These are phyloP conservation scores for Ambispora gerdemannii DNA, from an alignment of 192 early-diverging fungal species.

Conservation along the genomic window DNA sequence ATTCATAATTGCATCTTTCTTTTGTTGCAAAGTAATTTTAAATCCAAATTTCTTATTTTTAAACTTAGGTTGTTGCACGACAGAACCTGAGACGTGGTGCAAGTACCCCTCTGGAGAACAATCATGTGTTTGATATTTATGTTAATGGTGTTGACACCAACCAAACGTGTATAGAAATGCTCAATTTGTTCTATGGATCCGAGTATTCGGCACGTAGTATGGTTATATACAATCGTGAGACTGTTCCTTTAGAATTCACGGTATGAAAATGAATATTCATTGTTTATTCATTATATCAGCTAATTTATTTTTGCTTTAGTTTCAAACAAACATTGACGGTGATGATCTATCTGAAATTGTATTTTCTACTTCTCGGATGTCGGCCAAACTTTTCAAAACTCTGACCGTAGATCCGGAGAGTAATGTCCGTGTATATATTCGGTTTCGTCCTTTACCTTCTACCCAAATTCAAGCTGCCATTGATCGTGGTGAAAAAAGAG, in stretches of 20 bases:
- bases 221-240: constrained; percentile 71
- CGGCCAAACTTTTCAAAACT: constrained; percentile 67
- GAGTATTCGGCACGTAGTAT: constrained; percentile 70
- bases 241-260: constrained; percentile 72
- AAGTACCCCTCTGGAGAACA: constrained; percentile 38
- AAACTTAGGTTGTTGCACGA: constrained; percentile 42
- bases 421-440: constrained; percentile 65
- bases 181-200: constrained; percentile 66
- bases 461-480: constrained; percentile 43
- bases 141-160: constrained; percentile 59
- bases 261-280: constrained; percentile 35
- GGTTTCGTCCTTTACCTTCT: constrained; percentile 53
- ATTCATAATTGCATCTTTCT: not conserved
- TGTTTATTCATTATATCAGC: not conserved
- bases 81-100: constrained; percentile 45
- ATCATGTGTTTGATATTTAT: constrained; percentile 73
- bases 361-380: constrained; percentile 73
- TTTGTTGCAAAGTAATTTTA: not conserved
- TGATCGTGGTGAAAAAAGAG: constrained; percentile 37
- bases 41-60: not conserved
- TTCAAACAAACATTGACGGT: constrained; percentile 59
- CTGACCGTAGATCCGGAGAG: constrained; percentile 65
- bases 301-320: constrained; percentile 30
- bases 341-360: constrained; percentile 67
- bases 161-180: constrained; percentile 60